These are phyloP conservation scores for Panaeolus cyanescens DNA, from an alignment of 768 basidiomycete species.

Conservation along the genomic window DNA sequence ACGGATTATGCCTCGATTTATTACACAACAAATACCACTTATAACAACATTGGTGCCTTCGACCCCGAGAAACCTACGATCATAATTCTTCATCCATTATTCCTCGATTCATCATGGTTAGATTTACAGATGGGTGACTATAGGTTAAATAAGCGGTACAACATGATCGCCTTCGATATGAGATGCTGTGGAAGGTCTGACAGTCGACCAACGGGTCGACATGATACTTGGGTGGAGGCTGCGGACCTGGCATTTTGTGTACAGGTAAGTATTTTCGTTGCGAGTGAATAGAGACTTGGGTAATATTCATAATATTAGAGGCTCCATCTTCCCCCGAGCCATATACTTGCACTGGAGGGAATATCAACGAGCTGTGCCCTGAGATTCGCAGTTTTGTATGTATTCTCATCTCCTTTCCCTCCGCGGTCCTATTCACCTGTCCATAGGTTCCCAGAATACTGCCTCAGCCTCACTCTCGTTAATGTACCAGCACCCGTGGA, in stretches of 20 bases:
- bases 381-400: slow-evolving; percentile 68
- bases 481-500: slow-evolving; percentile 69
- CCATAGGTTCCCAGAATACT: slow-evolving; percentile 70
- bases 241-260: slow-evolving; percentile 73
- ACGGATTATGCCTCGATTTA: slow-evolving; percentile 73
- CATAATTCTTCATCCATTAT: slow-evolving; percentile 66
- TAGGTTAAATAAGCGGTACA: slow-evolving; percentile 57
- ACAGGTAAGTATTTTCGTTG: slow-evolving; percentile 44
- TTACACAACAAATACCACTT: slow-evolving; percentile 67
- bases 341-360: slow-evolving; percentile 71
- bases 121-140: slow-evolving; percentile 67
- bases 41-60: slow-evolving; percentile 65
- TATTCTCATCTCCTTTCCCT: slow-evolving; percentile 12
- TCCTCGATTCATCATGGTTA: slow-evolving; percentile 72
- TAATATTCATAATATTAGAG: slow-evolving; percentile 35
- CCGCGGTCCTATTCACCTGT: slow-evolving; percentile 7
- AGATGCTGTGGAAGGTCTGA: slow-evolving; percentile 62
- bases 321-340: slow-evolving; percentile 65
- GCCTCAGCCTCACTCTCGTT: slow-evolving; percentile 65
- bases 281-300: neutral
- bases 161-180: slow-evolving; percentile 77
- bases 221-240: slow-evolving; percentile 79
- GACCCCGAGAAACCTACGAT: slow-evolving; percentile 66
- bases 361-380: slow-evolving; percentile 58
- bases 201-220: slow-evolving; percentile 51